Evolutionary conservation across 2,329 filamentous ascomycete species (phyloP).

Genomic region (Penicillium brevicompactum): DNA sequence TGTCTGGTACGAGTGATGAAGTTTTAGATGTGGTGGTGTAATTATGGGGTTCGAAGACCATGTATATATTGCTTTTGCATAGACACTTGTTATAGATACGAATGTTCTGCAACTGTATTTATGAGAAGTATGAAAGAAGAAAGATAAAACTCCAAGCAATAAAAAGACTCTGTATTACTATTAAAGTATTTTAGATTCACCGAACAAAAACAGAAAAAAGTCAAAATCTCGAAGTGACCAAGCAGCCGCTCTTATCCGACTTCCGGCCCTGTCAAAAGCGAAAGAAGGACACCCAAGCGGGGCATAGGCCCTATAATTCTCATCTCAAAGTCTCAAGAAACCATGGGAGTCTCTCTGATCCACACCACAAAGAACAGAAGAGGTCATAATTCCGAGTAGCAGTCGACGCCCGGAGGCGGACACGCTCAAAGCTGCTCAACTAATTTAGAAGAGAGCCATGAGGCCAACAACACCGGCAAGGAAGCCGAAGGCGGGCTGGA

Average conservation of each 20-base stretch:
- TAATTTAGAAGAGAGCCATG: slow-evolving; percentile 42
- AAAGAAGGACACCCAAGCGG: slow-evolving; percentile 13
- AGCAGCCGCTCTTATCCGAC: slow-evolving; percentile 15
- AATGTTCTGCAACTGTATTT: too few relatives aligned
- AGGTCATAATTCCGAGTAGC: slow-evolving; percentile 5
- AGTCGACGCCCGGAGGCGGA: background rate
- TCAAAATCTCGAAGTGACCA: slow-evolving; percentile 26
- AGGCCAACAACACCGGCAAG: slow-evolving; percentile 40
- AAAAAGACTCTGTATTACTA: slow-evolving; percentile 23
- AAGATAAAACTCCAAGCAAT: slow-evolving; percentile 5
- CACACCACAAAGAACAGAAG: slow-evolving; percentile 19
- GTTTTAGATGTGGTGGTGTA: background rate
- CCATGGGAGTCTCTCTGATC: slow-evolving; percentile 7
- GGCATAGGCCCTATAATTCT: slow-evolving; percentile 3
- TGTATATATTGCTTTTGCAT: background rate
- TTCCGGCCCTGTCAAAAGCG: slow-evolving; percentile 4
- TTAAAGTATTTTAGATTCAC: slow-evolving; percentile 12
- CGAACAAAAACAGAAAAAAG: slow-evolving; percentile 10
- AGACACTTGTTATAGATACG: background rate
- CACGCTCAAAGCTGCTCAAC: slow-evolving; percentile 8
- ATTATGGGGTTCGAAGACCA: slow-evolving; percentile 1
- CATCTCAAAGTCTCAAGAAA: slow-evolving; percentile 5
- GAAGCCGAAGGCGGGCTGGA: slow-evolving; percentile 40
- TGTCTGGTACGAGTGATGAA: slow-evolving; percentile 1
- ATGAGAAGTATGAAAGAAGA: background rate